Percentiles rank a stretch among this genome's conserved stretches.
These are phyloP conservation scores for Vinca minor DNA, from an alignment of 257 asterid genomes.

Conservation along the genomic window DNA sequence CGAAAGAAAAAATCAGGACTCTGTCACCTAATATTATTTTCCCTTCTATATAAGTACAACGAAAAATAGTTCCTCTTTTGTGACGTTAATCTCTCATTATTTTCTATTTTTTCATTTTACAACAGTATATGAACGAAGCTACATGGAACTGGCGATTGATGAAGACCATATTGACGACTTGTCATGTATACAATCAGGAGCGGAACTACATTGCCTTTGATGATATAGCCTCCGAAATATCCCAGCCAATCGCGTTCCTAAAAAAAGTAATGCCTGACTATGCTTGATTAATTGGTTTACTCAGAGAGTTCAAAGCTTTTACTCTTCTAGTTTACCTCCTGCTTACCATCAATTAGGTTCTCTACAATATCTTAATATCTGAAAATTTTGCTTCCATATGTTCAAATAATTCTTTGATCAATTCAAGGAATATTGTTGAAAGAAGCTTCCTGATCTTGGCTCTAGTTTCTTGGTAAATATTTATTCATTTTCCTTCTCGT, in stretches of 20 bases:
- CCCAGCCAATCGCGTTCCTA: constrained; percentile 72
- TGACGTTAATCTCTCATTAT: neutral
- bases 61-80: neutral
- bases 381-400: neutral
- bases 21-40: neutral
- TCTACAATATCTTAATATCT: neutral
- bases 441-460: constrained; percentile 7
- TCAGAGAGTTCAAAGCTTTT: constrained; percentile 1
- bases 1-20: neutral
- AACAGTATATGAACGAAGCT: constrained; percentile 87
- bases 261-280: constrained; percentile 83
- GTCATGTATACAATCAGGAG: constrained; percentile 70
- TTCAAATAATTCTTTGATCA: neutral
- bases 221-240: constrained; percentile 64
- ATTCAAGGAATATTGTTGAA: neutral
- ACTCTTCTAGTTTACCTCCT: neutral
- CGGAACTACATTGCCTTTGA: constrained; percentile 64
- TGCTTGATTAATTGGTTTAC: constrained; percentile 36
- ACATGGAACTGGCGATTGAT: constrained; percentile 96
- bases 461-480: neutral
- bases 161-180: constrained; percentile 84
- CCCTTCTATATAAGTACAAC: neutral
- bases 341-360: constrained; percentile 4
- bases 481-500: neutral
- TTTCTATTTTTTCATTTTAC: constrained; percentile 7